Base-by-base conservation (phyloP, 73 alveolate species). In the Blepharisma japonicum region DNA sequence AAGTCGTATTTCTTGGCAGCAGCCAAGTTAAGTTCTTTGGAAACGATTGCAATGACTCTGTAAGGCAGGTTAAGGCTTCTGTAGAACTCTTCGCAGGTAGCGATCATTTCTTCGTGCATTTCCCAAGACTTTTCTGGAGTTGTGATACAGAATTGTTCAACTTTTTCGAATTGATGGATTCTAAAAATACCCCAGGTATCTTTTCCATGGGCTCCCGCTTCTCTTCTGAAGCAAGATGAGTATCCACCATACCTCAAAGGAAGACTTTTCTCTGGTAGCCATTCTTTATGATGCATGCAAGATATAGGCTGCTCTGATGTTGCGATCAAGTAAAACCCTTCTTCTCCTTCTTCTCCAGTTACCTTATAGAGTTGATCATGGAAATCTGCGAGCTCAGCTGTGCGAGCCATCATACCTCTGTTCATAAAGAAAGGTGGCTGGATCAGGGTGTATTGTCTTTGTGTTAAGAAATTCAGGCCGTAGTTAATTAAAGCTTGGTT, bases 391-490 rank as follows among this genome's bases (percentile, higher is more conserved):
- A 97, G 87, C 81, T 97, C 96, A 25, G 99, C 98, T 21, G 99
- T 95, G 78, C 92, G 96, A 55, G 96, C 97, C 99, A 97, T 97
- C 68, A 92, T 85, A 68, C 90, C 92, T 89, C 94, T 90, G 85
- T 93, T 97, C 99, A 97, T 97, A 92, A 97, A 96, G 96, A 86
- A 97, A n/a, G 99, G 99, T 5, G 99, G 99, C 89, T 97, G 95
- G 70, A 97, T 86, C 25, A 91, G 92, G 25, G 66, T 47, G 90
- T 97, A 97, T 45, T 97, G 98, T 85, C 91, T 92, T 47, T 87
- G 81, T 38, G 88, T 78, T 42, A 97, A 88, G 95, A 96, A 97
- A 71, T 77, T 76, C 14, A 92, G 68, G 77, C 99, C 99, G 86
- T 89, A 97, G 79, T 95, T 91, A 80, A 93, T 91, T 53, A 97